Conservation (phyloP, 352 stramenopile species). For the Globisporangium spiculum region DNA sequence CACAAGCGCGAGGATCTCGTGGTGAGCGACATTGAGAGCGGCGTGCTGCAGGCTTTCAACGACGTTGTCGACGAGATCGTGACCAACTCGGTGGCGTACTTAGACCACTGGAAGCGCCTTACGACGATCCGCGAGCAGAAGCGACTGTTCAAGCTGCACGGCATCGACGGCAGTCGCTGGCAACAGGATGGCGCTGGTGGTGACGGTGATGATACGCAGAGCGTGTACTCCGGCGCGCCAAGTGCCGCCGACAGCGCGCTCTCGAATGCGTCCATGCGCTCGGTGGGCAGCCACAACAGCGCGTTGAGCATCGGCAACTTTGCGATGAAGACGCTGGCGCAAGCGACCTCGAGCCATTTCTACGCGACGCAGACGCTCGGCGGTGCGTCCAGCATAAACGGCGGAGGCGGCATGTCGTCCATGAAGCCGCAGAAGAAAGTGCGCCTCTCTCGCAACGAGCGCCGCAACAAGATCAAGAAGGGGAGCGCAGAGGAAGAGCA, state of each 20-base stretch:
- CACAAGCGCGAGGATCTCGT: slow-evolving; percentile 59
- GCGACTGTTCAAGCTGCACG: slow-evolving; percentile 72
- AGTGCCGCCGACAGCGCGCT: slow-evolving; percentile 58
- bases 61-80: slow-evolving; percentile 51
- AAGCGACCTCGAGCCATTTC: slow-evolving; percentile 66
- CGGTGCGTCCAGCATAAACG: neutral
- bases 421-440: slow-evolving; percentile 35
- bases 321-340: slow-evolving; percentile 49
- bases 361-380: slow-evolving; percentile 56
- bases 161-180: slow-evolving; percentile 69
- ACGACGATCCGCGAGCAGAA: slow-evolving; percentile 73
- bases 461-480: slow-evolving; percentile 64
- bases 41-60: slow-evolving; percentile 40
- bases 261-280: slow-evolving; percentile 61
- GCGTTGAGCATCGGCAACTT: slow-evolving; percentile 66
- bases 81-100: slow-evolving; percentile 40
- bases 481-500: slow-evolving; percentile 68
- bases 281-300: slow-evolving; percentile 80
- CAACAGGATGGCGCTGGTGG: slow-evolving; percentile 25
- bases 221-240: slow-evolving; percentile 39
- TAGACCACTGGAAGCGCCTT: slow-evolving; percentile 55
- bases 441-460: slow-evolving; percentile 45
- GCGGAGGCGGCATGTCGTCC: neutral
- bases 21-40: slow-evolving; percentile 69
- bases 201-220: slow-evolving; percentile 35